Evolutionary conservation across 2,329 filamentous ascomycete species (phyloP).

Genomic region (Lecanosticta acicola): DNA sequence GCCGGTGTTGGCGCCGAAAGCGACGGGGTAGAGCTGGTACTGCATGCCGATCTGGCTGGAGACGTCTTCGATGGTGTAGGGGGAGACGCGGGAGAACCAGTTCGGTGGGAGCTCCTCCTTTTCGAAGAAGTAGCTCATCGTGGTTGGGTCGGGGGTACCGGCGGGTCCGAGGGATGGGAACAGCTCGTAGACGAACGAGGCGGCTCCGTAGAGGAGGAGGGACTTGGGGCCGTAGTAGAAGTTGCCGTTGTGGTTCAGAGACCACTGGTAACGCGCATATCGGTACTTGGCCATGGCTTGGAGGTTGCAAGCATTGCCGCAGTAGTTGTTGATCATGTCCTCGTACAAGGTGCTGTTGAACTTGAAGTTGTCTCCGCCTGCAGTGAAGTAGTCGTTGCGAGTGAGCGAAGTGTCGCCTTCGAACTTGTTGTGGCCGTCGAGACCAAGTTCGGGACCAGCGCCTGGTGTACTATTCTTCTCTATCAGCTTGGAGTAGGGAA

Average conservation of each 20-base stretch:
- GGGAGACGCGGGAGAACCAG: slow-evolving; percentile 25
- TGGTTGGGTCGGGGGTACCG: slow-evolving; percentile 9
- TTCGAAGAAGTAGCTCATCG: slow-evolving; percentile 37
- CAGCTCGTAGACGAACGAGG: slow-evolving; percentile 42
- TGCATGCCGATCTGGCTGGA: slow-evolving; percentile 37
- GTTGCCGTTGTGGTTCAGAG: slow-evolving; percentile 35
- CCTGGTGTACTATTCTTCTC: no score
- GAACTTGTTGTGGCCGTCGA: slow-evolving; percentile 44
- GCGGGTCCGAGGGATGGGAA: slow-evolving; percentile 29
- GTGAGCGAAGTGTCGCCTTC: slow-evolving; percentile 40
- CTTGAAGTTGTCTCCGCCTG: slow-evolving; percentile 35
- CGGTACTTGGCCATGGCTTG: slow-evolving; percentile 37
- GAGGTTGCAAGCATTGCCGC: slow-evolving; percentile 33
- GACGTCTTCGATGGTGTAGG: slow-evolving; percentile 36
- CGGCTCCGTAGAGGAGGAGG: slow-evolving; percentile 39
- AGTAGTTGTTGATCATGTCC: slow-evolving; percentile 35
- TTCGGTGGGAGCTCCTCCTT: slow-evolving; percentile 38
- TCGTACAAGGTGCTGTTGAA: slow-evolving; percentile 41
- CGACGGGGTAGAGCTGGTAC: slow-evolving; percentile 39
- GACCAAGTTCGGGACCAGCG: slow-evolving; percentile 36
- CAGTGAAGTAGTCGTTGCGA: slow-evolving; percentile 38
- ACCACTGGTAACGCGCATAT: slow-evolving; percentile 39
- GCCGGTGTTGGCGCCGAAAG: slow-evolving; percentile 31
- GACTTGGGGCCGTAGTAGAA: slow-evolving; percentile 41
- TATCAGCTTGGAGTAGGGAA: no score